Base-by-base conservation (phyloP, 192 early-diverging fungal genomes). In the Lobosporangium transversale region DNA sequence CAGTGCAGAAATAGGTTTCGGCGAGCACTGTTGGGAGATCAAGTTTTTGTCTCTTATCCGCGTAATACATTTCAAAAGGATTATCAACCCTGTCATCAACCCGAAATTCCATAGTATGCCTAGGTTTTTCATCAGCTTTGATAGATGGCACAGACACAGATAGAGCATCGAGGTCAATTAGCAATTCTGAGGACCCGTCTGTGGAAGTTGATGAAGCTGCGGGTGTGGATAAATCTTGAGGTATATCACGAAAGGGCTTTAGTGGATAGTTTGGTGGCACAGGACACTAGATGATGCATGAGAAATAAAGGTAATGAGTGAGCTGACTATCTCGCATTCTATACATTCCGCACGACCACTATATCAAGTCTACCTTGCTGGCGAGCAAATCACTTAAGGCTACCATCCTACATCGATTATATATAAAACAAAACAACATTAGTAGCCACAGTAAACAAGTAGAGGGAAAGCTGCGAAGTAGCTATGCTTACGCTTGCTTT, bases 1-100 rank as follows among this genome's bases (percentile, higher is more conserved):
- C 54, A 12, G 23, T 33, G 17, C 70, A 74, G 1, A 37, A 36
- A 17, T 23, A 23, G 18, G 12, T 36, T 48, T 57, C 33, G 21
- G 55, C 70, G n/a, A 74, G 26, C n/a, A 74, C 53, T 2, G 47
- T 58, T 4, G 70, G 70, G 5, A 74, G 48, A 30, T 74, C 70
- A 6, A 20, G 45, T 40, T 53, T 74, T 56, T 74, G 62, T 4
- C 37, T 24, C 23, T 58, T 58, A 40, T 63, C 62, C 3, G 61
- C 47, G 36, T 65, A 74, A 27, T 52, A 74, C 70, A 74, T 74
- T 18, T 58, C 45, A 12, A 43, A 53, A 3, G 61, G 62, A 30
- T 64, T 56, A 17, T 29, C 27, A 27, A 74, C 26, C 14, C n/a
- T 17, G 17, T 53, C 40, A 32, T 58, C 55, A 30, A 65, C 42